These are phyloP conservation scores for Lotmaria passim DNA, from an alignment of 208 protist genomes.

Conservation along the genomic window DNA sequence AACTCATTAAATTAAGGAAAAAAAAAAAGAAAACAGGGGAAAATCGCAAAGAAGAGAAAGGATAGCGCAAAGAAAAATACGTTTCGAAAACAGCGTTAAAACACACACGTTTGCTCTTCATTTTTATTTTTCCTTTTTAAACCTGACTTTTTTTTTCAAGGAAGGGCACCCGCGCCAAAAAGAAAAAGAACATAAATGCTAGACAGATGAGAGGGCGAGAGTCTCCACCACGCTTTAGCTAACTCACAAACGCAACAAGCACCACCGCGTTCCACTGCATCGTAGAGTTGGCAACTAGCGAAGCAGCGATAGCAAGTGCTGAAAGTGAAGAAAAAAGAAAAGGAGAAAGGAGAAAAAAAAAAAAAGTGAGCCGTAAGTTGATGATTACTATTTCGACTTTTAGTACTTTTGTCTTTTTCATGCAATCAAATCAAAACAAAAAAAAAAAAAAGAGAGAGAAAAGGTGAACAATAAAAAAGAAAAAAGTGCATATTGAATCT, in stretches of 20 bases:
- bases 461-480: conserved; percentile 11
- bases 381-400: not conserved
- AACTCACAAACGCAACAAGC: too few relatives aligned
- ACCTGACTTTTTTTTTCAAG: too few relatives aligned
- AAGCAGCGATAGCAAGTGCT: too few relatives aligned
- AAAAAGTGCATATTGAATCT: conserved; percentile 1
- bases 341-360: conserved; percentile 12
- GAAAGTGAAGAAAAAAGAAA: conserved; percentile 18
- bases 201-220: too few relatives aligned
- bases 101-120: too few relatives aligned
- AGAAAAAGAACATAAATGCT: too few relatives aligned
- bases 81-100: too few relatives aligned
- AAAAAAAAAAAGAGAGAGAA: conserved; percentile 22
- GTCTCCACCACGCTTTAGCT: too few relatives aligned
- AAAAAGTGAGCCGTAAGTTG: not conserved
- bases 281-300: too few relatives aligned
- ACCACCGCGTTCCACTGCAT: too few relatives aligned
- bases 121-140: too few relatives aligned
- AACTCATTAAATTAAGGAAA: conserved; percentile 9
- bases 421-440: conserved; percentile 23
- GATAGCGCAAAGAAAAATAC: conserved; percentile 2
- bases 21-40: conserved; percentile 16
- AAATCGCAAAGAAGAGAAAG: conserved; percentile 1
- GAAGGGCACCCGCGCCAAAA: too few relatives aligned
- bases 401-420: not conserved